Evolutionary conservation across 1,284 basidiomycete species (phyloP), one percentile per base, ranked within the genome.

Genomic region (Apiotrichum gracile): DNA sequence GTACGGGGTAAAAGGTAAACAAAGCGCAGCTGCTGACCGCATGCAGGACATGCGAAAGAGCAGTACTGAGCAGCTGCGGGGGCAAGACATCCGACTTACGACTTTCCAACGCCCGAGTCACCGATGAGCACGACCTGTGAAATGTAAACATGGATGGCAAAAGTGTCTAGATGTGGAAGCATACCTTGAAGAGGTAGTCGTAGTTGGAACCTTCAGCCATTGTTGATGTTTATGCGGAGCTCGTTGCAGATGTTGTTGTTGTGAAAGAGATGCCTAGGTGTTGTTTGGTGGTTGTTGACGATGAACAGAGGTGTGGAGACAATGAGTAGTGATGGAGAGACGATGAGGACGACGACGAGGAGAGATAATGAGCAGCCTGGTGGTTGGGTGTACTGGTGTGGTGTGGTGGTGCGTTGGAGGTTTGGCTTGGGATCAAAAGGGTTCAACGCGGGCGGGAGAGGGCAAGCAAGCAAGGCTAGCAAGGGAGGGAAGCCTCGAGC

Each of bases 21-120:
- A n/a, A n/a, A n/a, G n/a, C n/a, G n/a, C n/a, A n/a, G n/a, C n/a
- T n/a, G n/a, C n/a, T n/a, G n/a, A n/a, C n/a, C n/a, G n/a, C n/a
- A n/a, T n/a, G n/a, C n/a, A n/a, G n/a, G n/a, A n/a, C n/a, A n/a
- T n/a, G n/a, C n/a, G n/a, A n/a, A n/a, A n/a, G n/a, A n/a, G n/a
- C n/a, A n/a, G n/a, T n/a, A n/a, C n/a, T n/a, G 34, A 12, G 21
- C 3, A 38, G 5, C 10, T 17, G n/a, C n/a, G n/a, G n/a, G 37
- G n/a, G 9, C 29, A 29, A 6, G n/a, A 8, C 4, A 3, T 17
- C 7, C 17, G 34, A 77, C 78, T 64, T 58, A 82, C 78, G 80
- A 97, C 83, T 98, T 98, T 76, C 94, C 94, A 73, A 97, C 94
- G 67, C 94, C 96, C 63, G 91, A 96, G 78, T 98, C 94, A 72